These are phyloP conservation scores for Lentithecium fluviatile DNA, from an alignment of 495 filamentous ascomycete genomes.

Conservation along the genomic window DNA sequence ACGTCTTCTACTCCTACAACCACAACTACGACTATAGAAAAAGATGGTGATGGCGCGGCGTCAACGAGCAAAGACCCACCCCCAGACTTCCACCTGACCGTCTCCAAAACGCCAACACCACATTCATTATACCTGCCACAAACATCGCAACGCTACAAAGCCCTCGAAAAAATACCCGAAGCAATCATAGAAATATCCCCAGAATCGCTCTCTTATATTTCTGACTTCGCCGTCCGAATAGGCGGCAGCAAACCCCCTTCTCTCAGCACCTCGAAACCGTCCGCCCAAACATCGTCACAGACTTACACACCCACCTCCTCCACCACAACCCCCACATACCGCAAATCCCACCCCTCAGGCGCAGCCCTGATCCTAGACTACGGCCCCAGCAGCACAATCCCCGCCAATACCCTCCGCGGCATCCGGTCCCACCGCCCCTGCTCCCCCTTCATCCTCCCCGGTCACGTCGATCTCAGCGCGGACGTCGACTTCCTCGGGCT, in stretches of 20 bases:
- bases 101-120: conserved; percentile 69
- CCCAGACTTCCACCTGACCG: conserved; percentile 81
- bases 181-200: conserved; percentile 86
- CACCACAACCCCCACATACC: conserved; percentile 26
- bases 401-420: conserved; percentile 81
- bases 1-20: conserved; percentile 50
- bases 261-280: conserved; percentile 44
- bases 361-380: conserved; percentile 94
- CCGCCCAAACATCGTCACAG: not conserved
- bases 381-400: conserved; percentile 74
- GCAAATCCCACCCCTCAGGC: conserved; percentile 65
- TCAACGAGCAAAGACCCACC: conserved; percentile 45
- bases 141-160: conserved; percentile 75
- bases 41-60: not conserved
- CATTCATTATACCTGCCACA: conserved; percentile 82
- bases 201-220: conserved; percentile 71
- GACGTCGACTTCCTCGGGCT: conserved; percentile 90
- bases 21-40: conserved; percentile 42
- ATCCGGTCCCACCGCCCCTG: conserved; percentile 72
- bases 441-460: conserved; percentile 72
- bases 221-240: conserved; percentile 79
- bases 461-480: conserved; percentile 78
- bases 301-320: conserved; percentile 11
- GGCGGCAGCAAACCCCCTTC: conserved; percentile 58
- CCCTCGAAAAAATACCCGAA: conserved; percentile 60